These are phyloP conservation scores for Blepharisma japonicum DNA, from an alignment of 73 alveolate species.

Conservation along the genomic window DNA sequence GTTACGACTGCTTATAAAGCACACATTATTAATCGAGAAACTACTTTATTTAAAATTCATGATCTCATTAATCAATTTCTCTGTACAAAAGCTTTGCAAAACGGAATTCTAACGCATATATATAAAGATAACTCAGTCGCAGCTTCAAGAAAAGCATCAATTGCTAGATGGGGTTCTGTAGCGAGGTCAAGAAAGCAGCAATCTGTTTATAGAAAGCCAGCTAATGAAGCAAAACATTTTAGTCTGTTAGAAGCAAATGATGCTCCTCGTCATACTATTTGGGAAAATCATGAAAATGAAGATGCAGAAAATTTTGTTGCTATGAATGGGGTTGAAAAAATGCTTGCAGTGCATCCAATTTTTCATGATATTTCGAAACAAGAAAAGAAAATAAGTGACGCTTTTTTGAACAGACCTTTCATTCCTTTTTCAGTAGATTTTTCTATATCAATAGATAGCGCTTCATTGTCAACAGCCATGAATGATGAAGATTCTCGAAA, in stretches of 20 bases:
- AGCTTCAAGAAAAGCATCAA: not conserved
- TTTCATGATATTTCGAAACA: not conserved
- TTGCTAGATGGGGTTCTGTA: not conserved
- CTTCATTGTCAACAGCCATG: not conserved
- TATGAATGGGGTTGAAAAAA: not conserved
- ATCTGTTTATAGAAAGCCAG: not conserved
- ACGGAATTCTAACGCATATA: not conserved
- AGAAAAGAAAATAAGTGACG: not conserved
- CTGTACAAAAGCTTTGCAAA: not conserved
- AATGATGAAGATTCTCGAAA: not conserved
- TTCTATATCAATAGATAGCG: not conserved
- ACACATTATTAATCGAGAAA: not conserved
- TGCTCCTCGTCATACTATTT: not conserved
- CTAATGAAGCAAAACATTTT: not conserved
- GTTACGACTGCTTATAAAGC: slow-evolving; percentile 1
- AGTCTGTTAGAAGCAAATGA: not conserved
- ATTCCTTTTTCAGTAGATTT: not conserved
- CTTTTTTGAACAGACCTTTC: not conserved
- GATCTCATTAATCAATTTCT: not conserved
- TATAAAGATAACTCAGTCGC: not conserved
- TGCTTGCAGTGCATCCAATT: slow-evolving; percentile 21
- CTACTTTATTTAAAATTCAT: not conserved
- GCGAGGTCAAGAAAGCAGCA: not conserved
- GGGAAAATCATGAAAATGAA: not conserved
- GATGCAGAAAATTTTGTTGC: not conserved